A percentile compares a stretch with the other conserved stretches of the same genome.
These are phyloP conservation scores for Phoma sp. DNA, from an alignment of 2,329 filamentous ascomycete species.

Conservation along the genomic window DNA sequence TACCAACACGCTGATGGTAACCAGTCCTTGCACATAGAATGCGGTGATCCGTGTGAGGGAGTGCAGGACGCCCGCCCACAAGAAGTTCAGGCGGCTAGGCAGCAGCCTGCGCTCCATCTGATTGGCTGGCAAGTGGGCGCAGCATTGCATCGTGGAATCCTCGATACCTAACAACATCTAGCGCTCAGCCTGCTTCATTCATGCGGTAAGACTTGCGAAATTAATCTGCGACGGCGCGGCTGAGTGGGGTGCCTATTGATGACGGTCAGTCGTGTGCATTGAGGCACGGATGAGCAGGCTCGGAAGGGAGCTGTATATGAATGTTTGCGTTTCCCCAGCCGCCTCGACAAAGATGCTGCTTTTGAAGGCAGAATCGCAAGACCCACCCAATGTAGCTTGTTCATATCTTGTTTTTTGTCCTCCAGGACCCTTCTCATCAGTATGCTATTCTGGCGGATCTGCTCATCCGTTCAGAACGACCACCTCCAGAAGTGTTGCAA, in stretches of 20 bases:
- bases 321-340: constrained; percentile 7
- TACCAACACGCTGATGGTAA: constrained; percentile 5
- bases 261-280: constrained; percentile 14
- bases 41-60: background rate
- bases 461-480: background rate
- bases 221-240: constrained; percentile 15
- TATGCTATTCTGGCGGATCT: background rate
- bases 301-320: constrained; percentile 14
- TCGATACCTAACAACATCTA: constrained; percentile 15
- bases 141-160: constrained; percentile 8
- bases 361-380: background rate
- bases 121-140: constrained; percentile 11
- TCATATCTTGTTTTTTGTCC: background rate
- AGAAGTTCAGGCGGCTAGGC: constrained; percentile 1
- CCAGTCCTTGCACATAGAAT: constrained; percentile 1
- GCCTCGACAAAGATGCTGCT: background rate
- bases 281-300: constrained; percentile 14
- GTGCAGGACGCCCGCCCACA: constrained; percentile 7
- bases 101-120: background rate
- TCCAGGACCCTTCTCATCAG: no score
- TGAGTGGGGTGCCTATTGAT: constrained; percentile 18
- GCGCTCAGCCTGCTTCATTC: constrained; percentile 16
- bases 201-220: constrained; percentile 16
- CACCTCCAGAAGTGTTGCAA: background rate
- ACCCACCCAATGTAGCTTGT: background rate